Conservation (phyloP, 495 filamentous ascomycete genomes). For the Neurospora africana region DNA sequence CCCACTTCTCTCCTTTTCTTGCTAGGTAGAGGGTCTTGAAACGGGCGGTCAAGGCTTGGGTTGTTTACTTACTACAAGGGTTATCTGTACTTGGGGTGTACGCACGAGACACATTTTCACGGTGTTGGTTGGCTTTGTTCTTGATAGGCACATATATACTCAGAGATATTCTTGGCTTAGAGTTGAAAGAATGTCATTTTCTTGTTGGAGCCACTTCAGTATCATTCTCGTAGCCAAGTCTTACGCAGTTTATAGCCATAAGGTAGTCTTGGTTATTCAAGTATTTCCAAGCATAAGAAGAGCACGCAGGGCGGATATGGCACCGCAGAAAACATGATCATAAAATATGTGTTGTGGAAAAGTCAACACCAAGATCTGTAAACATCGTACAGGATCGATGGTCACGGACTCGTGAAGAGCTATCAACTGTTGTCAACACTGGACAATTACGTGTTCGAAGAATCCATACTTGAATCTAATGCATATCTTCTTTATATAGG, state of each 20-base stretch:
- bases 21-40: slow-evolving; percentile 1
- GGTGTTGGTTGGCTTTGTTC: background rate
- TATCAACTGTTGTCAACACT: background rate
- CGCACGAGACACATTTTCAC: background rate
- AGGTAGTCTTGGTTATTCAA: background rate
- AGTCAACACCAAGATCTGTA: background rate
- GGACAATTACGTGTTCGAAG: background rate
- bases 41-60: background rate
- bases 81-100: background rate
- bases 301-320: background rate
- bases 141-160: background rate
- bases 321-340: background rate
- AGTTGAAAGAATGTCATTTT: background rate
- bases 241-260: background rate
- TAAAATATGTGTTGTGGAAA: background rate
- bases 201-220: background rate
- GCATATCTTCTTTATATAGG: background rate
- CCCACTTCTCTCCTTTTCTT: slow-evolving; percentile 2
- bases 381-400: background rate
- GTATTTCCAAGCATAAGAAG: background rate
- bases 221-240: background rate
- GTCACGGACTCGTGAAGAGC: background rate
- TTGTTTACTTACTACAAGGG: background rate
- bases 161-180: background rate
- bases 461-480: background rate